A percentile compares a stretch with the other conserved stretches of the same genome.
These are phyloP conservation scores for Cardamine resedifolia DNA, from an alignment of 345 rosid species.

Conservation along the genomic window DNA sequence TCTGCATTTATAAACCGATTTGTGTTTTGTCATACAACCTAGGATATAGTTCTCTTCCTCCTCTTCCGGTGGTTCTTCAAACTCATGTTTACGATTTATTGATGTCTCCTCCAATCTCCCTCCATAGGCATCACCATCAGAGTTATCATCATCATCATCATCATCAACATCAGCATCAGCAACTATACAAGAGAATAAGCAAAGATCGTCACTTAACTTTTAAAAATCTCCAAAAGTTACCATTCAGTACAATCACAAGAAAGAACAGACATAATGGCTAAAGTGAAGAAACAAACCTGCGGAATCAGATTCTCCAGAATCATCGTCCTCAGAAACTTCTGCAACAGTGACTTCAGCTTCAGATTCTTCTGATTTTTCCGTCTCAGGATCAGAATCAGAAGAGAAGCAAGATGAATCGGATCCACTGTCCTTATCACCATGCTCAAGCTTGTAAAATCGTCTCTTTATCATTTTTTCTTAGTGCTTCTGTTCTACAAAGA, in stretches of 20 bases:
- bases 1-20: conserved; percentile 82
- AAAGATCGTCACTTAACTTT: background rate
- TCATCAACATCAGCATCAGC: conserved; percentile 33
- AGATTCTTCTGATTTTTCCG: conserved; percentile 39
- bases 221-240: background rate
- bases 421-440: conserved; percentile 60
- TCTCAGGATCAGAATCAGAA: conserved; percentile 68
- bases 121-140: conserved; percentile 40
- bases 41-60: conserved; percentile 46
- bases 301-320: conserved; percentile 45
- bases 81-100: conserved; percentile 21
- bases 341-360: conserved; percentile 39
- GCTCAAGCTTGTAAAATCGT: conserved; percentile 70
- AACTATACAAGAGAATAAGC: conserved; percentile 9
- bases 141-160: conserved; percentile 38
- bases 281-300: conserved; percentile 48
- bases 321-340: conserved; percentile 46
- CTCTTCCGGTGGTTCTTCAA: conserved; percentile 29
- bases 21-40: conserved; percentile 60
- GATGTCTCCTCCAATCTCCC: conserved; percentile 24
- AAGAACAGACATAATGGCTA: background rate
- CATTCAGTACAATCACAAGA: background rate
- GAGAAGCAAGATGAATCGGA: conserved; percentile 69
- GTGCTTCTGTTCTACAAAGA: background rate
- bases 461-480: conserved; percentile 71